These are phyloP conservation scores for Chenopodium quinoa DNA, from an alignment of 148 eudicot species.

Conservation along the genomic window DNA sequence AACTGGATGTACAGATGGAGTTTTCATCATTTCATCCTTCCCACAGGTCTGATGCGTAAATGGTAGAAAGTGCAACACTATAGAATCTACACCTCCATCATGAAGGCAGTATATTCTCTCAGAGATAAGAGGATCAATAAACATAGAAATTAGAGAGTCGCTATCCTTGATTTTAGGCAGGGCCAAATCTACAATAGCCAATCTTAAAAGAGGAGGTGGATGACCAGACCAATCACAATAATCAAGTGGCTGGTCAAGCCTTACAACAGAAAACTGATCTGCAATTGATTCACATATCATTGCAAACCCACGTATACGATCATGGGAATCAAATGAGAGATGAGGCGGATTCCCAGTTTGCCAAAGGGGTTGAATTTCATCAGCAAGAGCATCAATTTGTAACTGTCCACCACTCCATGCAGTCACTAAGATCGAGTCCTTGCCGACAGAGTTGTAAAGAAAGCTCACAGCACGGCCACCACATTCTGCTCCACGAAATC, in stretches of 20 bases:
- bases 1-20: conserved; percentile 80
- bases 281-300: conserved; percentile 83
- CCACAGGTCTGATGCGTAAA: conserved; percentile 69
- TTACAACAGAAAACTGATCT: conserved; percentile 39
- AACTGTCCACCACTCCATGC: conserved; percentile 94
- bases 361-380: conserved; percentile 97
- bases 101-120: conserved; percentile 80
- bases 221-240: conserved; percentile 74
- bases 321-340: conserved; percentile 58
- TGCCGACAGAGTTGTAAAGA: conserved; percentile 67
- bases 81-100: conserved; percentile 83
- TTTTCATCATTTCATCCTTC: conserved; percentile 57
- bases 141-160: conserved; percentile 49
- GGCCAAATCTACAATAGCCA: conserved; percentile 90
- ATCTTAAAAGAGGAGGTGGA: conserved; percentile 78
- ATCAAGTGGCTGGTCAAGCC: conserved; percentile 63
- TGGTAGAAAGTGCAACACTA: conserved; percentile 90
- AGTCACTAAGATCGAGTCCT: conserved; percentile 80
- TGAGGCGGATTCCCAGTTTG: conserved; percentile 62
- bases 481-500: conserved; percentile 41
- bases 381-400: conserved; percentile 92
- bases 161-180: conserved; percentile 46
- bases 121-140: conserved; percentile 74
- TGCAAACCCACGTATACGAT: conserved; percentile 66
- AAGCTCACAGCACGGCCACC: conserved; percentile 83